Base-by-base conservation (phyloP, 441 rosid species). In the Kokia cookei region DNA sequence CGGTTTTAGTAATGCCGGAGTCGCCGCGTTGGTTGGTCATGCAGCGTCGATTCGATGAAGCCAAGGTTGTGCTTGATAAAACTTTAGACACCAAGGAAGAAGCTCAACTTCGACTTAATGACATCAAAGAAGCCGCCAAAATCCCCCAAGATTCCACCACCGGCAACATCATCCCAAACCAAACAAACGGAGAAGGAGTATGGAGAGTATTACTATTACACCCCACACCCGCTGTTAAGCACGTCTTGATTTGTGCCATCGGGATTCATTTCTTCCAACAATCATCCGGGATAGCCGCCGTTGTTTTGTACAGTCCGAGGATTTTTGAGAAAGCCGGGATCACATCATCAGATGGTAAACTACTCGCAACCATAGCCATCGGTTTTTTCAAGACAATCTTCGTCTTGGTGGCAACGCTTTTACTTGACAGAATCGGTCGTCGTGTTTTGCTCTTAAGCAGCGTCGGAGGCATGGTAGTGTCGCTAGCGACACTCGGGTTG, bases 221-320 rank as follows among this genome's bases (percentile, higher is more conserved):
- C 14, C 98, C 96, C 1, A 93, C 87, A 0, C 90, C 87, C 0
- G 59, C 88, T 1, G 93, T 91, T 1, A 90, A 92, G 10, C 94
- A 89, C 37, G 86, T 89, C 24, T 43, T 91, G 73, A 63, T 91
- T 71, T 89, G 91, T 17, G 92, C 81, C 1, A 17, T 87, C 7
- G 92, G 94, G 1, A 90, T 93, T 58, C 92, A 90, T 54, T 93
- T 91, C 85, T 91, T 91, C 85, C 97, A 91, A 17, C 97, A 90
- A 80, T 83, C 93, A 0, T 84, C 96, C 0, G 97, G 97, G 12
- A 86, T 93, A 51, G 95, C 91, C 76, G 83, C 91, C 3, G 87
- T 84, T 32, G 96, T 91, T 27, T 79, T 89, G 17, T 93, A 89
- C 86, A 89, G 93, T 5, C 97, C 92, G 0, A 72, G 82, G 26